phyloP scores from a whole-genome alignment of 1,284 basidiomycete species.

The Irpex rosettiformis region DNA sequence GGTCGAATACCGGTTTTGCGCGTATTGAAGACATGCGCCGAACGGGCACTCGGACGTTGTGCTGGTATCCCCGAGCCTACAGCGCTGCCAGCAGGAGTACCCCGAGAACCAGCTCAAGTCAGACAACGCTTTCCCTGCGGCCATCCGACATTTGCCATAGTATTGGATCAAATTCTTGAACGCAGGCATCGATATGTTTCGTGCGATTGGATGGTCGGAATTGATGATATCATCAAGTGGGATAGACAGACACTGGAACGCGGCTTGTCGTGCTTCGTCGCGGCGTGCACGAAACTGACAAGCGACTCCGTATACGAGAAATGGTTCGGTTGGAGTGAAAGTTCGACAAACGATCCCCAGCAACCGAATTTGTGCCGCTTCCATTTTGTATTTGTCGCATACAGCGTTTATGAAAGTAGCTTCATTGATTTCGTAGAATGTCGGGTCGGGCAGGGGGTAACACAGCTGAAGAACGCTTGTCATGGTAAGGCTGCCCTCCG shows the following conservation, averaged over 20 bases:
- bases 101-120: too few relatives aligned
- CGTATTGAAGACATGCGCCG: too few relatives aligned
- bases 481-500: not conserved
- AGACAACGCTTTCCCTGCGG: not conserved
- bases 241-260: not conserved
- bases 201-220: not conserved
- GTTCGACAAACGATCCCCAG: not conserved
- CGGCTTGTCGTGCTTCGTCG: not conserved
- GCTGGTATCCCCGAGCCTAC: too few relatives aligned
- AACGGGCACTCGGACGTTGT: too few relatives aligned
- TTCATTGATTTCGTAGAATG: not conserved
- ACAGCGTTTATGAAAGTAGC: not conserved
- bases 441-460: slow-evolving; percentile 1
- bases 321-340: not conserved
- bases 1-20: too few relatives aligned
- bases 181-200: not conserved
- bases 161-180: not conserved
- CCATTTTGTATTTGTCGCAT: slow-evolving; percentile 3
- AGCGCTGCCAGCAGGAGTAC: too few relatives aligned
- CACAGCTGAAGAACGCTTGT: not conserved
- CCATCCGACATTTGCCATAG: not conserved
- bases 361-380: not conserved
- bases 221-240: not conserved
- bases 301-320: not conserved
- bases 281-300: not conserved